Evolutionary conservation across 176 grass and related monocot species (phyloP).

Genomic region (Aechmea fasciata): DNA sequence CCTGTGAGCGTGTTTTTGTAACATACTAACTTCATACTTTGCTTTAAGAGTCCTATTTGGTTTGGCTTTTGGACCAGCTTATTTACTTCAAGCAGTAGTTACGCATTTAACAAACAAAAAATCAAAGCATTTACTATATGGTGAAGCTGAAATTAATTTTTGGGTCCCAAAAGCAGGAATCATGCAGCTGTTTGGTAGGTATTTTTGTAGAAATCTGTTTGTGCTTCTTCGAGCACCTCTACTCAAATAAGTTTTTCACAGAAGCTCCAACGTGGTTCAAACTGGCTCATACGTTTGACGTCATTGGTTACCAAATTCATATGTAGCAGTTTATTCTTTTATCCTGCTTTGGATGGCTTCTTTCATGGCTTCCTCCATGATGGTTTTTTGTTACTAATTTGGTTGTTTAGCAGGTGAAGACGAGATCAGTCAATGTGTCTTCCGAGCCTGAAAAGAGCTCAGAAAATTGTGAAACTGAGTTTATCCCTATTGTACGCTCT

Average conservation of each 20-base stretch:
- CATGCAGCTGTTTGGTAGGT: too few species aligned
- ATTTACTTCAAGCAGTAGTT: too few species aligned
- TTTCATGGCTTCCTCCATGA: not conserved
- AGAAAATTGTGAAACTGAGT: slow-evolving; percentile 39
- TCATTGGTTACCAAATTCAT: not conserved
- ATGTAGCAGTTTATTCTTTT: slow-evolving; percentile 3
- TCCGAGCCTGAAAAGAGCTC: slow-evolving; percentile 33
- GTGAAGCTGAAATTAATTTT: not conserved
- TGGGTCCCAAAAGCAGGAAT: not conserved
- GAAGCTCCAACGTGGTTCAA: too few species aligned
- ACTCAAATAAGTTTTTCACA: too few species aligned
- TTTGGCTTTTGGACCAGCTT: too few species aligned
- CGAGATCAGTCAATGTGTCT: slow-evolving; percentile 20
- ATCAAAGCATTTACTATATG: too few species aligned
- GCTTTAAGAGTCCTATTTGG: too few species aligned
- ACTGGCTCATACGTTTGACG: not conserved
- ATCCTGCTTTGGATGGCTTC: not conserved
- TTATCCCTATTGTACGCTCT: slow-evolving; percentile 60
- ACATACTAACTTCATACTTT: too few species aligned
- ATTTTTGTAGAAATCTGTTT: not conserved
- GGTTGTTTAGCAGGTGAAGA: slow-evolving; percentile 46
- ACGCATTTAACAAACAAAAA: too few species aligned
- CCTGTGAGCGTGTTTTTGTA: not conserved
- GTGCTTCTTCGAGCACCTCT: not conserved
- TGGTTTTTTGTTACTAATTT: slow-evolving; percentile 10